A percentile compares a stretch with the other conserved stretches of the same genome.
Conservation (phyloP, 768 basidiomycete species). For the Trametes cinnabarina region DNA sequence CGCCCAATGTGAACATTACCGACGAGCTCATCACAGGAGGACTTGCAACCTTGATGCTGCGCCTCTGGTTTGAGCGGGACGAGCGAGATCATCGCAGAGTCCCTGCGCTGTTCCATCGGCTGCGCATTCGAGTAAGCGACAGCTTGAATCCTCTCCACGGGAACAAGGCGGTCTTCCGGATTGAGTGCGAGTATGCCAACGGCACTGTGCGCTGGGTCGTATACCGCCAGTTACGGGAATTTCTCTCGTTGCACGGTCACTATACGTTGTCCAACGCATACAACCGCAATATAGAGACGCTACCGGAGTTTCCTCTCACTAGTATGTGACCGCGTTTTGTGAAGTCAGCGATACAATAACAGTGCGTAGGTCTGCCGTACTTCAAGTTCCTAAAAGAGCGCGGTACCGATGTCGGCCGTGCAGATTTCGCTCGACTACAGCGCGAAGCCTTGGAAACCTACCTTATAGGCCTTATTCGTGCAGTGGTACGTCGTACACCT, state of each 20-base stretch:
- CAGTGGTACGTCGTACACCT: conserved; percentile 55
- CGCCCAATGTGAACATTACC: conserved; percentile 65
- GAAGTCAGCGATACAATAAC: not conserved
- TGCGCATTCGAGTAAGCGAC: conserved; percentile 83
- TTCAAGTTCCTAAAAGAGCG: conserved; percentile 76
- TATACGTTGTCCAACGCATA: conserved; percentile 84
- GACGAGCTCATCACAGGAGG: conserved; percentile 82
- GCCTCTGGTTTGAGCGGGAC: conserved; percentile 84
- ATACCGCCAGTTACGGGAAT: conserved; percentile 92
- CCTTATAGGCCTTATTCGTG: conserved; percentile 80
- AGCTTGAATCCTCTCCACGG: conserved; percentile 79
- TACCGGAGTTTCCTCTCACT: conserved; percentile 91
- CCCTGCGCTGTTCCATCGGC: conserved; percentile 73
- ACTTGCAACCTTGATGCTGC: conserved; percentile 73
- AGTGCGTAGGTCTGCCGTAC: conserved; percentile 71
- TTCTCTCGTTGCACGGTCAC: conserved; percentile 85
- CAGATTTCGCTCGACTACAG: conserved; percentile 80
- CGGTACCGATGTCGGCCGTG: conserved; percentile 51
- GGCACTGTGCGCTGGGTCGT: conserved; percentile 91
- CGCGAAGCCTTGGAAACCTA: conserved; percentile 85
- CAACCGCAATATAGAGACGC: conserved; percentile 64
- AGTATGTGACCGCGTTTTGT: conserved; percentile 39
- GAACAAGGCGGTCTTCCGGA: conserved; percentile 79
- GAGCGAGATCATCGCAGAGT: conserved; percentile 80
- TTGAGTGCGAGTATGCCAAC: conserved; percentile 96